Evolutionary conservation across 2,329 filamentous ascomycete species (phyloP).

Genomic region (Penicillium olsonii): DNA sequence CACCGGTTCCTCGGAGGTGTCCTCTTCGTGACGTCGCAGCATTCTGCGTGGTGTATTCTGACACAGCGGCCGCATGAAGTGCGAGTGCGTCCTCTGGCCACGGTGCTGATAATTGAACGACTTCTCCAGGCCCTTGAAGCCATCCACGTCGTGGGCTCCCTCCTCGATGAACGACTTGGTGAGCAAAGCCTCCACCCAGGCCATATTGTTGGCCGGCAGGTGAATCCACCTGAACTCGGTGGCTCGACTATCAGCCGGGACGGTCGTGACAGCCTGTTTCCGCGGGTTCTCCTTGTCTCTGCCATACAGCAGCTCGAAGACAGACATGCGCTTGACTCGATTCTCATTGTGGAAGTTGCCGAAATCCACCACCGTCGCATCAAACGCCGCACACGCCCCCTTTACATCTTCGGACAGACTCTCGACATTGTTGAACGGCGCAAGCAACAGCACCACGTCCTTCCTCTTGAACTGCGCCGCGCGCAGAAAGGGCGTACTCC

Average conservation of each 20-base stretch:
- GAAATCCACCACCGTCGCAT: constrained; percentile 58
- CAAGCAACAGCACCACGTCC: constrained; percentile 38
- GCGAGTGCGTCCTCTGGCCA: constrained; percentile 59
- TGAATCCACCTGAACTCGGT: constrained; percentile 57
- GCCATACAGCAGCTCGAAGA: constrained; percentile 56
- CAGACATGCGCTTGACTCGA: constrained; percentile 51
- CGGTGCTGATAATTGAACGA: constrained; percentile 64
- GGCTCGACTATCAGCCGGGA: constrained; percentile 49
- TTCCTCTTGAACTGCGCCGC: constrained; percentile 42
- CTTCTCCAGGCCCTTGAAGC: constrained; percentile 63
- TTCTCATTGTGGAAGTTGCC: constrained; percentile 47
- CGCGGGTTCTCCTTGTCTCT: constrained; percentile 48
- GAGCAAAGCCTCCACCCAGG: constrained; percentile 65
- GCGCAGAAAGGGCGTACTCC: constrained; percentile 44
- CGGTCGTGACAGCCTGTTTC: constrained; percentile 50
- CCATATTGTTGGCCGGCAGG: constrained; percentile 55
- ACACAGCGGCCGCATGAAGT: constrained; percentile 64
- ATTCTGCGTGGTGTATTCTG: constrained; percentile 49
- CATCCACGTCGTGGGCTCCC: constrained; percentile 62
- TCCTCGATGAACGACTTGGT: constrained; percentile 66
- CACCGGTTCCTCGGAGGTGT: constrained; percentile 13
- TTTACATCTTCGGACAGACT: constrained; percentile 42
- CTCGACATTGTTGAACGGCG: constrained; percentile 40
- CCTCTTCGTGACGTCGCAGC: constrained; percentile 25
- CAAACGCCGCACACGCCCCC: constrained; percentile 51